phyloP scores from a whole-genome alignment of 257 asterid genomes.

The Salvia miltiorrhiza region DNA sequence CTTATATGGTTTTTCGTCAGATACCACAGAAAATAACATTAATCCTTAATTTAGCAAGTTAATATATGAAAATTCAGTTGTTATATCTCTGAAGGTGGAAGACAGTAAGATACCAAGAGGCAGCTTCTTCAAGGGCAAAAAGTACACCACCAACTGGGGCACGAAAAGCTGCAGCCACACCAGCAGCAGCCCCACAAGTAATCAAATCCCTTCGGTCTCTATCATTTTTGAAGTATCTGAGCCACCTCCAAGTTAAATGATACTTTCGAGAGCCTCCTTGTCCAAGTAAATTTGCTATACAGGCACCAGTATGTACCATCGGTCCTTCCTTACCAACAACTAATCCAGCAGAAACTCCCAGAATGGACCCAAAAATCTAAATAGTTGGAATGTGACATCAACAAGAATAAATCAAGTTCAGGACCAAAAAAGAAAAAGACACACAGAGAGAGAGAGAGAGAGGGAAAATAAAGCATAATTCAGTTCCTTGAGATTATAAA shows the following conservation, averaged over 20 bases:
- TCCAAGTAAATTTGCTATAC: conserved; percentile 94
- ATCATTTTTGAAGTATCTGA: conserved; percentile 86
- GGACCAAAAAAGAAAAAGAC: neutral
- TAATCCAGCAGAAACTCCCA: conserved; percentile 98
- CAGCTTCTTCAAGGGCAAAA: conserved; percentile 99
- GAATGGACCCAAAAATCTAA: conserved; percentile 87
- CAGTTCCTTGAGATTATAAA: neutral
- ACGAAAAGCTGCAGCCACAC: conserved; percentile 99
- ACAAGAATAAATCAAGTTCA: neutral
- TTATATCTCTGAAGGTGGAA: conserved; percentile 10
- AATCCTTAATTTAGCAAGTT: neutral
- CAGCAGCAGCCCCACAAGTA: conserved; percentile 99
- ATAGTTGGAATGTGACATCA: conserved; percentile 7
- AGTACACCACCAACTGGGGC: conserved; percentile 99
- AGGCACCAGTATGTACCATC: conserved; percentile 98
- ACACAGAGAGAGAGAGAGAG: too few relatives aligned
- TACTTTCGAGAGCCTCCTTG: conserved; percentile 99
- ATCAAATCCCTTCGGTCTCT: conserved; percentile 95
- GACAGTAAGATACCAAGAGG: conserved; percentile 66
- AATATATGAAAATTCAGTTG: neutral
- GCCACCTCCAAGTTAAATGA: conserved; percentile 92
- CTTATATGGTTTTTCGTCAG: neutral
- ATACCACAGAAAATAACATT: neutral
- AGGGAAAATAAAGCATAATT: neutral
- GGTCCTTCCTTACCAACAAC: conserved; percentile 99